A percentile compares a stretch with the other conserved stretches of the same genome.
Evolutionary conservation across 2,329 filamentous ascomycete species (phyloP).

Genomic region (Colletotrichum brevisporum): DNA sequence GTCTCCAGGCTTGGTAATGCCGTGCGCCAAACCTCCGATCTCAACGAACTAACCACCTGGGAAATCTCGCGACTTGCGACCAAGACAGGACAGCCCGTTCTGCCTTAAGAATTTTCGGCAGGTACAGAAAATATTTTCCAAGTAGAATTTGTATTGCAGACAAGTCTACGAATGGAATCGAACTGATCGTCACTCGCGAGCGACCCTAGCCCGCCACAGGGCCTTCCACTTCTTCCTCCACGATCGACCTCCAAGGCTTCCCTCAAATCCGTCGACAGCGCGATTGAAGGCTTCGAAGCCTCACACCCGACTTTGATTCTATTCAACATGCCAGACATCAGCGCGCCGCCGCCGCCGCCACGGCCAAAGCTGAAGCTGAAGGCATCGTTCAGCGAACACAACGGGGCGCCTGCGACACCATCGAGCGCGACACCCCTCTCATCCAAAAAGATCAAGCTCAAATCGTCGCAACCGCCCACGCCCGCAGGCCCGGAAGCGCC

Average conservation of each 20-base stretch:
- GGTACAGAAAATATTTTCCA: too few relatives aligned
- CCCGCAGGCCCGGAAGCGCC: slow-evolving; percentile 48
- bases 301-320: not conserved
- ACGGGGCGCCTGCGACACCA: slow-evolving; percentile 37
- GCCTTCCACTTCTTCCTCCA: not conserved
- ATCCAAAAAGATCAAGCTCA: slow-evolving; percentile 56
- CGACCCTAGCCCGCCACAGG: not conserved
- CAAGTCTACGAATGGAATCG: not conserved
- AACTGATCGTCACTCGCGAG: not conserved
- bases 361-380: slow-evolving; percentile 47
- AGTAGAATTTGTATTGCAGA: too few relatives aligned
- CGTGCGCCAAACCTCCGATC: too few relatives aligned
- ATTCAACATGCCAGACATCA: slow-evolving; percentile 38
- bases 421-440: slow-evolving; percentile 42
- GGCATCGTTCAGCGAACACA: slow-evolving; percentile 41
- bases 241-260: not conserved
- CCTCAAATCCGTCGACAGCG: not conserved
- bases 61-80: too few relatives aligned
- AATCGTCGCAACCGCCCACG: slow-evolving; percentile 55
- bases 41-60: too few relatives aligned
- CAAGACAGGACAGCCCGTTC: too few relatives aligned
- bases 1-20: too few relatives aligned
- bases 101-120: too few relatives aligned
- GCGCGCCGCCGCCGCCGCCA: slow-evolving; percentile 39
- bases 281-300: not conserved